Percentiles rank a stretch among this genome's conserved stretches.
Evolutionary conservation across 345 rosid species (phyloP).

Genomic region (Populus euphratica): DNA sequence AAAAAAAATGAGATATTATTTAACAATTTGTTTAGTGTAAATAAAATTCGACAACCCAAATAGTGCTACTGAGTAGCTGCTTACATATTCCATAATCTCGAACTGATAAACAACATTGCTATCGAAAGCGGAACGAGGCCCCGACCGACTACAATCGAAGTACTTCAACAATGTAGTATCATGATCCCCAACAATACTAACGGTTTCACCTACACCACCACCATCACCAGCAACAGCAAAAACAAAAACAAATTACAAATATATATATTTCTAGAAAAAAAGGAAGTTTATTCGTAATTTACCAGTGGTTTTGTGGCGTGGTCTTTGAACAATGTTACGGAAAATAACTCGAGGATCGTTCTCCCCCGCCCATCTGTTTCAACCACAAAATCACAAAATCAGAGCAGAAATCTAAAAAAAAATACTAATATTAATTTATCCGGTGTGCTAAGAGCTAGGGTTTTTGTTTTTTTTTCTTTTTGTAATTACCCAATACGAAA

Average conservation of each 20-base stretch:
- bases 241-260: background rate
- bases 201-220: conserved; percentile 66
- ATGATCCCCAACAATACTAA: conserved; percentile 81
- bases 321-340: conserved; percentile 95
- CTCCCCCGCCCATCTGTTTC: conserved; percentile 94
- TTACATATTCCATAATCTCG: conserved; percentile 95
- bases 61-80: background rate
- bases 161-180: conserved; percentile 71
- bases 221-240: conserved; percentile 1
- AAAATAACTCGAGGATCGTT: conserved; percentile 81
- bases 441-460: conserved; percentile 31
- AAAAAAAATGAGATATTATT: background rate
- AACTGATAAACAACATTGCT: conserved; percentile 88
- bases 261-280: background rate
- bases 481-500: conserved; percentile 81
- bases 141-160: conserved; percentile 92
- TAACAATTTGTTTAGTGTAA: background rate
- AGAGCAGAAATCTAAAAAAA: background rate
- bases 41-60: background rate
- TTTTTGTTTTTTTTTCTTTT: background rate
- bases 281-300: background rate
- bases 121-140: conserved; percentile 91
- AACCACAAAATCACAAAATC: conserved; percentile 1
- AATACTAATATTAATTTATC: background rate
- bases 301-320: conserved; percentile 93